Conservation (phyloP, 2,329 filamentous ascomycete species). For the Microdochium paspali region DNA sequence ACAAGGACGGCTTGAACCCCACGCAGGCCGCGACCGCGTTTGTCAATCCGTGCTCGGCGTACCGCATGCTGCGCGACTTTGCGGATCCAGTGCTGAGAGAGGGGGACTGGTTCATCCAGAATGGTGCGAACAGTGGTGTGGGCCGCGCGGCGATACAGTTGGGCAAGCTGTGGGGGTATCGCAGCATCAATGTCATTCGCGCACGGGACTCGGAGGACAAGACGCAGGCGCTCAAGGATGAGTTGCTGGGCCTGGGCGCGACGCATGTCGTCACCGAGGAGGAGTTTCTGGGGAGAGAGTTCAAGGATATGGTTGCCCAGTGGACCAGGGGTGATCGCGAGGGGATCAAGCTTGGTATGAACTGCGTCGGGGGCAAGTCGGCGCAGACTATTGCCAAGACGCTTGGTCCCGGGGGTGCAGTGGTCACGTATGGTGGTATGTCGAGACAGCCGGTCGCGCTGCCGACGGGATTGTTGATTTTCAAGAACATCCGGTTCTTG, state of each 20-base stretch:
- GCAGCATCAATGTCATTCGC: slow-evolving; percentile 83
- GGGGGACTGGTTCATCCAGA: slow-evolving; percentile 96
- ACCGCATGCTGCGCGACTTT: slow-evolving; percentile 84
- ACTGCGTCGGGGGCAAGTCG: slow-evolving; percentile 87
- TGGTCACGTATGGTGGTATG: slow-evolving; percentile 97
- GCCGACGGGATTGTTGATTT: slow-evolving; percentile 81
- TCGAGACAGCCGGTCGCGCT: slow-evolving; percentile 74
- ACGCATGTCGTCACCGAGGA: slow-evolving; percentile 47
- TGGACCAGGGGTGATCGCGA: slow-evolving; percentile 65
- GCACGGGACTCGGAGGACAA: slow-evolving; percentile 56
- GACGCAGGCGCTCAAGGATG: slow-evolving; percentile 48
- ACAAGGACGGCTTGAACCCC: slow-evolving; percentile 60
- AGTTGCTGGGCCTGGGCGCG: slow-evolving; percentile 45
- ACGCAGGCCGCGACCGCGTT: slow-evolving; percentile 79
- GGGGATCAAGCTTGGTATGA: slow-evolving; percentile 68
- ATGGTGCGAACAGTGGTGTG: slow-evolving; percentile 91
- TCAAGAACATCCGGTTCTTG: slow-evolving; percentile 80
- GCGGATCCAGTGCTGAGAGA: slow-evolving; percentile 38
- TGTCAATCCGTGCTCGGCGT: slow-evolving; percentile 91
- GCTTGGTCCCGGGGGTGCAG: slow-evolving; percentile 56
- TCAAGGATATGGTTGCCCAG: slow-evolving; percentile 50
- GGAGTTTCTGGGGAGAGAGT: slow-evolving; percentile 47
- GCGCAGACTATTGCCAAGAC: slow-evolving; percentile 70
- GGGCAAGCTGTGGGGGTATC: slow-evolving; percentile 74
- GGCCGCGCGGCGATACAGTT: slow-evolving; percentile 88